Evolutionary conservation across 371 early-diverging fungal genomes (phyloP), one percentile per base, ranked within the genome.

Genomic region (Mycotypha africana): DNA sequence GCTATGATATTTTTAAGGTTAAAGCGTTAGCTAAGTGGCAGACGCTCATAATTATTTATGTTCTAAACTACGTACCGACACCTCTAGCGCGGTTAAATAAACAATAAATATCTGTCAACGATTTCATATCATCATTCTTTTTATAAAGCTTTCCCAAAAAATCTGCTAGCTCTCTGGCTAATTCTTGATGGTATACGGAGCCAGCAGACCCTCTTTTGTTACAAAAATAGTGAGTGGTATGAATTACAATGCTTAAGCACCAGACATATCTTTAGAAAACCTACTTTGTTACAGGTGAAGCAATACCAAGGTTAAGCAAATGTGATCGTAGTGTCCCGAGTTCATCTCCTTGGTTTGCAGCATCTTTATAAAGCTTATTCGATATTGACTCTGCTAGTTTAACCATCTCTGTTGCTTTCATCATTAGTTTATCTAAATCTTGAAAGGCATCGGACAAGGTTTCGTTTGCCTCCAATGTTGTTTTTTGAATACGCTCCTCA

Each of bases 11-110:
- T 2, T 6, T 22, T 6, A 22, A 2, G 22, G 2, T 6, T 23
- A n/a, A 22, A 38, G 9, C 23, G 21, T 2, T 22, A 1, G 3
- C 16, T 38, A 16, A 36, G 4, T 15, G 15, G n/a, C n/a, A n/a
- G n/a, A n/a, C n/a, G n/a, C n/a, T 28, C 30, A 28, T 12, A 12
- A 28, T 28, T 28, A n/a, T 28, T 28, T 28, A 12, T 6, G 30
- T 28, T 28, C 15, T 23, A 37, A 19, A 26, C 28, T 8, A 62
- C 81, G 40, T 77, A 85, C 86, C 86, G 44, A 79, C 85, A 17
- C 93, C 92, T 32, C 95, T 81, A 2, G 93, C 93, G 6, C 93
- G 82, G 60, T 95, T 95, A 56, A 90, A 92, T 26, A 95, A 54
- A 60, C 94, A 93, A 58, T 93, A 95, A 1, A 91, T 70, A 52